phyloP scores from a whole-genome alignment of 805 yeast genomes.

The Schwanniomyces occidentalis region DNA sequence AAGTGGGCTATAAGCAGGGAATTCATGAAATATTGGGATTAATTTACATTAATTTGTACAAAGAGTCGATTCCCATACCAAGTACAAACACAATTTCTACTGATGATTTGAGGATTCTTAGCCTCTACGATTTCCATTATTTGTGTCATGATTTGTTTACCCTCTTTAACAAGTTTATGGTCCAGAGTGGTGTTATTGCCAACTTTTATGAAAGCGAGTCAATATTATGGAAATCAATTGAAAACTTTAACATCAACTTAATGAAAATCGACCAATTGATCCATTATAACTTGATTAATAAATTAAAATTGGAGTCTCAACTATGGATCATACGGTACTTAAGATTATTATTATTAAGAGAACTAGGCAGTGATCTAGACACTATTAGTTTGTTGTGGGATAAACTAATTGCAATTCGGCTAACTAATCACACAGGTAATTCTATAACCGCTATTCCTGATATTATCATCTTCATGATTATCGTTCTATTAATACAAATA shows the following conservation, averaged over 20 bases:
- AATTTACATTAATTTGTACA: slow-evolving; percentile 39
- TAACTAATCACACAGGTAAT: slow-evolving; percentile 4
- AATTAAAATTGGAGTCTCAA: slow-evolving; percentile 48
- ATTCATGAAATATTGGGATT: slow-evolving; percentile 55
- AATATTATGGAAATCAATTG: slow-evolving; percentile 45
- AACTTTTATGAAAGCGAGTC: slow-evolving; percentile 41
- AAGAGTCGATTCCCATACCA: slow-evolving; percentile 34
- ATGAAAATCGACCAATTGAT: slow-evolving; percentile 52
- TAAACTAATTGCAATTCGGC: slow-evolving; percentile 36
- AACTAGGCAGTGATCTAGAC: slow-evolving; percentile 41
- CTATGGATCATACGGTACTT: slow-evolving; percentile 57
- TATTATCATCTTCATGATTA: slow-evolving; percentile 41
- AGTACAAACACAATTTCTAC: slow-evolving; percentile 22
- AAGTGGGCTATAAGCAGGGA: slow-evolving; percentile 54
- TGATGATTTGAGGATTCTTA: slow-evolving; percentile 36
- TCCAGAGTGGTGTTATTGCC: slow-evolving; percentile 38
- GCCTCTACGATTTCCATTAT: slow-evolving; percentile 38
- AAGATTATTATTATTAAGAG: slow-evolving; percentile 47
- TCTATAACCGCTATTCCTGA: slow-evolving; percentile 25
- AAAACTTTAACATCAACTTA: slow-evolving; percentile 45
- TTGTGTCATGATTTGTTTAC: slow-evolving; percentile 45
- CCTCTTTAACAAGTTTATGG: slow-evolving; percentile 43
- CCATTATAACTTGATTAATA: slow-evolving; percentile 44
- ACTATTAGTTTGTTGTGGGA: slow-evolving; percentile 49
- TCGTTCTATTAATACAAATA: slow-evolving; percentile 45